Evolutionary conservation across 257 asterid genomes (phyloP), one percentile per base, ranked within the genome.

Genomic region (Solanum bulbocastanum): DNA sequence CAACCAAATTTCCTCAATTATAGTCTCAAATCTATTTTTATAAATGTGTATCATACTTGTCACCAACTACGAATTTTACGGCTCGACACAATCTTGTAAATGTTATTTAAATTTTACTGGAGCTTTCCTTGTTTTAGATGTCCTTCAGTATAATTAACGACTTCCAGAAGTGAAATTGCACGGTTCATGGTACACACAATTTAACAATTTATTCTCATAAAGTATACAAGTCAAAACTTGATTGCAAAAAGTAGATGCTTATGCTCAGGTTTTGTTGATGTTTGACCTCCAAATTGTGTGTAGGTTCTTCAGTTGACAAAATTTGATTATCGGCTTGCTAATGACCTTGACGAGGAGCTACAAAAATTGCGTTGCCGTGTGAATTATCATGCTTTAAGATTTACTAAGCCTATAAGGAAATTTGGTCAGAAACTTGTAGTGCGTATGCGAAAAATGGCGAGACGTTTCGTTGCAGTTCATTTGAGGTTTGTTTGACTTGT

Each of bases 291-390:
- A 37, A 87, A 84, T 83, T 62, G 83, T 87, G 58, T 91, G 92
- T 98, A 97, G 99, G 99, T 96, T 91, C 89, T 97, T 93, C 99
- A 97, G 96, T 88, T 97, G 96, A 97, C 99, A 86, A 97, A 97
- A 92, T 97, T 97, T 58, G 99, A 97, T 90, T 97, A 93, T 90
- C 94, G 99, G 93, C 98, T 97, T 83, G 91, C 99, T 56, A 97
- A 93, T 85, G 96, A 97, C 89, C 96, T 96, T 78, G 96, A 95
- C 89, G 98, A 94, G 69, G 99, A 93, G 83, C 93, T 97, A 52
- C 99, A 97, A 86, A 96, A 94, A 89, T 88, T 97, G 88, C 98
- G 99, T 15, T 97, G 99, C 89, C 94, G 99, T 75, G 98, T 97
- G 83, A 97, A 97, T 88, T 97, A 95, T 90, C 96, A 96, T 93